A percentile compares a stretch with the other conserved stretches of the same genome.
Evolutionary conservation across 2,329 filamentous ascomycete genomes (phyloP).

Genomic region (Claviceps capensis): DNA sequence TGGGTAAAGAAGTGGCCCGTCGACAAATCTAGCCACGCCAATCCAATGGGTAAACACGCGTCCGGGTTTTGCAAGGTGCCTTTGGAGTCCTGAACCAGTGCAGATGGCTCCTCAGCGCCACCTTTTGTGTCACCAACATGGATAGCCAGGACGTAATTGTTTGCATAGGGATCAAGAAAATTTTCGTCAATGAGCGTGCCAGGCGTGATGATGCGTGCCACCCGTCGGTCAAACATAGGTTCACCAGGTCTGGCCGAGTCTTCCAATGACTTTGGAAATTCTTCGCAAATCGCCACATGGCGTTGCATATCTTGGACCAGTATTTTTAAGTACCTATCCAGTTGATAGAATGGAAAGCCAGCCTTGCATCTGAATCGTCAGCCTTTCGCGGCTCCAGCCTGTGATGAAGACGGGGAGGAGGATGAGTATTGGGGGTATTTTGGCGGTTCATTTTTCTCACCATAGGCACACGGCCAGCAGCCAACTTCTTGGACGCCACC

Average conservation of each 20-base stretch:
- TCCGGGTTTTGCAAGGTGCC: conserved; percentile 4
- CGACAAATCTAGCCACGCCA: conserved; percentile 91
- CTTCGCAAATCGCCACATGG: conserved; percentile 88
- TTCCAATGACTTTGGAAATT: conserved; percentile 63
- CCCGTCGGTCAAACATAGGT: conserved; percentile 69
- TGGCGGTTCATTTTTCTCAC: conserved; percentile 27
- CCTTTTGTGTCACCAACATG: conserved; percentile 30
- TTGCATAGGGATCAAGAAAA: conserved; percentile 87
- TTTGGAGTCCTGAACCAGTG: background rate
- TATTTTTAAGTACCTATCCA: conserved; percentile 85
- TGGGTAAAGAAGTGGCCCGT: conserved; percentile 93
- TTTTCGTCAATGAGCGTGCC: conserved; percentile 95
- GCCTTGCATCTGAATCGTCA: conserved; percentile 36
- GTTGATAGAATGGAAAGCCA: conserved; percentile 84
- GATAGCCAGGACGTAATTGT: conserved; percentile 82
- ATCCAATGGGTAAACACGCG: conserved; percentile 39
- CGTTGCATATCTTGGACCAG: conserved; percentile 83
- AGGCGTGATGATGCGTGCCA: conserved; percentile 80
- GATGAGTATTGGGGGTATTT: background rate
- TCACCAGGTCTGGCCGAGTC: conserved; percentile 63
- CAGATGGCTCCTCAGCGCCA: background rate
- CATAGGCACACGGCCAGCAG: conserved; percentile 70
- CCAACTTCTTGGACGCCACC: conserved; percentile 69
- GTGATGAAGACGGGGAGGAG: background rate
- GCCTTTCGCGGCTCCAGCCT: background rate